Evolutionary conservation across 2,329 filamentous ascomycete genomes (phyloP).

Genomic region (Anthostomella pinea): DNA sequence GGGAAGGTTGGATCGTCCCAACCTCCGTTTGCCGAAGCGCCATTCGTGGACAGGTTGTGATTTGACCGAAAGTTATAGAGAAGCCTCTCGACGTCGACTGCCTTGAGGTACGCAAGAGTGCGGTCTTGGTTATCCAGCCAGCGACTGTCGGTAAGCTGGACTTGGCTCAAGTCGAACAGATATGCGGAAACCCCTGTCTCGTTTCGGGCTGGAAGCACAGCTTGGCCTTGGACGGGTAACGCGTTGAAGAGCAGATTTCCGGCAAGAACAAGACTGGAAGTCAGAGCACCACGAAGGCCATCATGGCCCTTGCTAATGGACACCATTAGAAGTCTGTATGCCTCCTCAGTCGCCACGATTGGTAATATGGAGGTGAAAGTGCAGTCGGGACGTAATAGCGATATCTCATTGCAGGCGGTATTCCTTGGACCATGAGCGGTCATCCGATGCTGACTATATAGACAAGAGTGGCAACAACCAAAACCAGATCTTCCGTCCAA

Average conservation of each 20-base stretch:
- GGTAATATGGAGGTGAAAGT: background rate
- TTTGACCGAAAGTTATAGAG: constrained; percentile 48
- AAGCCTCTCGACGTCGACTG: constrained; percentile 42
- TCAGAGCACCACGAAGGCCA: constrained; percentile 3
- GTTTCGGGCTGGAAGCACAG: constrained; percentile 22
- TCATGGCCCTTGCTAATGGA: background rate
- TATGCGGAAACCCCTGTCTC: constrained; percentile 35
- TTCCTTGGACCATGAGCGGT: too few relatives aligned
- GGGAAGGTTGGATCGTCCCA: constrained; percentile 55
- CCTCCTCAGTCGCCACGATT: too few relatives aligned
- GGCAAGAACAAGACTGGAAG: constrained; percentile 4
- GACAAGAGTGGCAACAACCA: too few relatives aligned
- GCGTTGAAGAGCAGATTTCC: constrained; percentile 6
- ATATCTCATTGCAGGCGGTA: too few relatives aligned
- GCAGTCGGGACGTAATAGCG: background rate
- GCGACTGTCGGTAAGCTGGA: constrained; percentile 37
- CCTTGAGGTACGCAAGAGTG: constrained; percentile 45
- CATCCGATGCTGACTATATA: too few relatives aligned
- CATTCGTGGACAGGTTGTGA: constrained; percentile 45
- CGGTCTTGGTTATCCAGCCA: constrained; percentile 45
- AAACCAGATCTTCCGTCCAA: too few relatives aligned
- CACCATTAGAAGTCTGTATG: background rate
- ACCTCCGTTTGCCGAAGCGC: constrained; percentile 44
- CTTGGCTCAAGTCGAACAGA: constrained; percentile 39
- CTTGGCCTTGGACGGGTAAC: constrained; percentile 18